phyloP scores from a whole-genome alignment of 208 protist genomes.

The Polymyxa betae region DNA sequence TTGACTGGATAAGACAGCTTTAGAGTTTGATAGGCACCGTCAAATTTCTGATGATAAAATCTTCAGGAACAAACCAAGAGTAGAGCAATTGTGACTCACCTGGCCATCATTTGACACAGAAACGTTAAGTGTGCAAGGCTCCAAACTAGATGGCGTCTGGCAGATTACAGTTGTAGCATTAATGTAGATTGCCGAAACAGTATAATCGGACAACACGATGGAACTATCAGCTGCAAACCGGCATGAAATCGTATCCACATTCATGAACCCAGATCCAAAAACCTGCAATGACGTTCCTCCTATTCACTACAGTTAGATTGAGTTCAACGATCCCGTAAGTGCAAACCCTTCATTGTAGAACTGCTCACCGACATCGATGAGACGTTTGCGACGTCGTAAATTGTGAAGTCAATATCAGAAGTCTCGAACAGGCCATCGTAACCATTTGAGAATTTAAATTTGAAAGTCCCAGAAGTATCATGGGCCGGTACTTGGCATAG shows the following conservation, averaged over 20 bases:
- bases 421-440: neutral
- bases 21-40: neutral
- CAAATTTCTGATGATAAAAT: neutral
- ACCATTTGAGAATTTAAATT: slow-evolving; percentile 40
- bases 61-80: neutral
- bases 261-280: neutral
- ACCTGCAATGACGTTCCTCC: neutral
- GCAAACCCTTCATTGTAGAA: neutral
- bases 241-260: neutral
- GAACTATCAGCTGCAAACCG: neutral
- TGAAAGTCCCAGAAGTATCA: neutral
- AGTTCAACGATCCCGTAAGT: neutral
- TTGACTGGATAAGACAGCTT: neutral
- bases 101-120: slow-evolving; percentile 16
- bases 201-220: neutral
- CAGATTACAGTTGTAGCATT: neutral
- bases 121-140: neutral
- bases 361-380: neutral
- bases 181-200: neutral
- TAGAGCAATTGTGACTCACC: neutral
- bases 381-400: neutral
- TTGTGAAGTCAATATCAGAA: neutral
- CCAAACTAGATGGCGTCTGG: neutral
- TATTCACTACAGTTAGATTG: neutral
- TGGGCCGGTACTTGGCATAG: neutral